These are phyloP conservation scores for Senecio squalidus DNA, from an alignment of 140 eudicot species.

Conservation along the genomic window DNA sequence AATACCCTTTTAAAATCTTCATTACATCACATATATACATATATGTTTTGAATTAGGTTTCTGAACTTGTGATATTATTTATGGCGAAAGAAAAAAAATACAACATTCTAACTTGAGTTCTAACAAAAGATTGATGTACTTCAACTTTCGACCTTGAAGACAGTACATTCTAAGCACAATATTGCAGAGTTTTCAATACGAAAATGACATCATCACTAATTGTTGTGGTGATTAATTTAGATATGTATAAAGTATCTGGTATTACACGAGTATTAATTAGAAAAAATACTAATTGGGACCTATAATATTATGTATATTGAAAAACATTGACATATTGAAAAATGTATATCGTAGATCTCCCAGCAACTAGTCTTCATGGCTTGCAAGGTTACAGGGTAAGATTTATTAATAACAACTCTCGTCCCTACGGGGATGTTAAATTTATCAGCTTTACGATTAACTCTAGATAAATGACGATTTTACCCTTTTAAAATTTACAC, in stretches of 20 bases:
- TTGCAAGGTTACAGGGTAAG: conserved; percentile 87
- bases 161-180: background rate
- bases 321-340: too few relatives aligned
- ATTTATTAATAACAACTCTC: too few relatives aligned
- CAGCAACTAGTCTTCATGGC: conserved; percentile 58
- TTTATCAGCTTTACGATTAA: too few relatives aligned
- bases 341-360: conserved; percentile 55
- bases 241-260: too few relatives aligned
- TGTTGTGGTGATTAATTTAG: background rate
- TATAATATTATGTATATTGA: too few relatives aligned
- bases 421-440: too few relatives aligned
- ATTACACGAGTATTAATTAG: too few relatives aligned
- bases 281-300: too few relatives aligned
- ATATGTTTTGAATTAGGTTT: background rate
- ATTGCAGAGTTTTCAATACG: background rate
- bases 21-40: background rate
- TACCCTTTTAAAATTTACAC: background rate
- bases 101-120: too few relatives aligned
- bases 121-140: background rate
- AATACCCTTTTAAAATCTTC: too few relatives aligned
- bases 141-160: background rate
- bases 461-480: too few relatives aligned
- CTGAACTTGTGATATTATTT: background rate
- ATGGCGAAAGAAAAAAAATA: background rate
- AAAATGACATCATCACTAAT: background rate